Base-by-base conservation (phyloP, 2,329 filamentous ascomycete species). In the Colletotrichum sp. region DNA sequence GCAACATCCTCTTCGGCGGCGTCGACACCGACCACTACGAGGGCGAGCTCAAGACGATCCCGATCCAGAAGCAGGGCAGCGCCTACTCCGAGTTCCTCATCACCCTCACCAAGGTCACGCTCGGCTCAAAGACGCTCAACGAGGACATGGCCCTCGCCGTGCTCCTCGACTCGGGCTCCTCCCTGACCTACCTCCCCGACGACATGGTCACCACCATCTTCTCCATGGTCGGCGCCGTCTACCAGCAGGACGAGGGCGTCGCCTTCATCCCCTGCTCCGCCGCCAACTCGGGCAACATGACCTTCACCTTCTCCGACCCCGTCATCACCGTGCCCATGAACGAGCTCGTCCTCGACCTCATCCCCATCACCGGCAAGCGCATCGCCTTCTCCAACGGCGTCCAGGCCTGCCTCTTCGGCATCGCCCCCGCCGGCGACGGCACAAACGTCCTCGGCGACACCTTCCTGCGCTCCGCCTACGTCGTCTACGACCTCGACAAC, bases 1-100 rank as follows among this genome's bases (percentile, higher is more conserved):
- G 94, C 70, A 92, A 87, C 76, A 92, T 96, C 70, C 86, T 96
- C 2, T 96, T 96, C 79, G 94, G 94, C 34, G 94, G 95, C 34
- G 90, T 96, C 73, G 93, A 96, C 83, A 90, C 88, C 4, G 90
- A 86, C 26, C 92, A 93, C 78, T 96, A 91, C 82, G 81, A 85
- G 4, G 94, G 93, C 24, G 82, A 88, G 6, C 87, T 96, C 34
- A 83, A 91, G 75, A 94, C 93, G 0, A 83, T 96, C 3, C 94
- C 95, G 4, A 87, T 96, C 69, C 90, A 94, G 80, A 85, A 86
- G 77, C 83, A 88, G 52, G 81, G 85, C 30, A 89, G 89, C 55
- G 80, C 83, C 24, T 93, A 88, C 80, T 86, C 87, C 69, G 91
- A 95, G 80, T 94, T 96, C 80, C 86, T 93, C 74, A 90, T 96